Base-by-base conservation (phyloP, 2,329 filamentous ascomycete genomes). In the Sclerotinia trifoliorum region DNA sequence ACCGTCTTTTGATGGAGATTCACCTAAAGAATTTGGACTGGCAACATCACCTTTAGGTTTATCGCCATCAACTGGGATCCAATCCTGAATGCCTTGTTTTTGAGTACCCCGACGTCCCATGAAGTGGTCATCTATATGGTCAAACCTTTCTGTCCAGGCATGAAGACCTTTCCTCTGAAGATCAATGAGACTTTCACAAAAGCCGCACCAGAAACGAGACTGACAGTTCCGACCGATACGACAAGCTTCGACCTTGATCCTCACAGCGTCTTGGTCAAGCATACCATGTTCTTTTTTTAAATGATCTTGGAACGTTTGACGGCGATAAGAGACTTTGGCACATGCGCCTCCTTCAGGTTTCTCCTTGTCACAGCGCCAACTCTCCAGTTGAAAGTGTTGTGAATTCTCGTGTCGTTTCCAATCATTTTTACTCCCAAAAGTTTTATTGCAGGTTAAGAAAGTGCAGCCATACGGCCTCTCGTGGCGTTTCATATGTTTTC, bases 371-470 rank as follows among this genome's bases (percentile, higher is more conserved):
- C 93, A 97, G 42, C 85, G 86, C 88, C 91, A 97, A 60, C 84
- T 83, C 74, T 93, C 89, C 7, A 85, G 78, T 69, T 90, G 86
- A 70, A 86, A 87, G 77, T 97, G 93, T 75, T 94, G 90, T 21
- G 86, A 88, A 72, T 88, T 90, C 75, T 97, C 94, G 75, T 97
- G 94, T 1, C 94, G 87, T 77, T 96, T 96, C 94, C 88, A 97
- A 78, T 97, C 94, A 69, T 93, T 94, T 77, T 97, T 96, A 78
- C 91, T 94, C n/a, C 94, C 94, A 73, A 97, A 97, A 0, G 77
- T 82, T 75, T 92, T 93, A 61, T 80, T 78, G 75, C 94, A 97
- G 42, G 80, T 79, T 11, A 82, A 79, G 71, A 88, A 91, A 0
- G 93, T 96, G 78, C 94, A 97, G 17, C 88, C 88, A 71, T 94